Evolutionary conservation across 202 grass and related monocot species (phyloP), one percentile per base, ranked within the genome.

Genomic region (Setaria italica): DNA sequence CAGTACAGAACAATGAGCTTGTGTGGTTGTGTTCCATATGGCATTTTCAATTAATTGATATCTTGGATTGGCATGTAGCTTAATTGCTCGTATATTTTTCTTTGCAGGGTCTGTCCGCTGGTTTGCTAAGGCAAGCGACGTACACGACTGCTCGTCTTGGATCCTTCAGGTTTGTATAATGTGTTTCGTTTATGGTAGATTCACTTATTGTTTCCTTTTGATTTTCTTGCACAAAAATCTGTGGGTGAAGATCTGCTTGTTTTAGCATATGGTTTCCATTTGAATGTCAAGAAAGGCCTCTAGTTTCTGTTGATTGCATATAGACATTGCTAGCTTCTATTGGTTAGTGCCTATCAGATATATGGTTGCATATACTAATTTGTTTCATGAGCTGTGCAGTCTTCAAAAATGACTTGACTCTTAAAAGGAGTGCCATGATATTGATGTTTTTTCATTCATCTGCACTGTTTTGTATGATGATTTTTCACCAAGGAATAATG

Each of bases 91-190:
- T 82, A 34, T 78, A 30, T 82, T 64, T 84, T 74, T 65, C 33
- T 35, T 85, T 30, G 19, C 91, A 97, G 92, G 95, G 95, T 86
- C 72, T 97, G 67, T 97, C 95, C 42, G 95, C 95, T 1, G 95
- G 95, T 93, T 91, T 97, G 84, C 87, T 97, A 81, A 95, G 95
- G 89, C 95, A 97, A 80, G 95, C 95, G 8, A 97, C 95, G 1
- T 97, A 97, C 63, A 97, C 95, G 11, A 97, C 95, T 49, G 95
- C 95, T 85, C 91, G 95, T 83, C 83, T 97, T 79, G 95, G 95
- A 78, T 91, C 95, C 37, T 97, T 97, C 89, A 97, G 95, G 95
- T 97, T 79, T 80, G 78, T 86, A 74, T 84, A 67, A 0, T 60
- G 2, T 68, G 2, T 9, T 79, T 58, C 0, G 21, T 71, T 49